A percentile compares a stretch with the other conserved stretches of the same genome.
phyloP scores from a whole-genome alignment of 139 green algal species.

The Closterium sp. region DNA sequence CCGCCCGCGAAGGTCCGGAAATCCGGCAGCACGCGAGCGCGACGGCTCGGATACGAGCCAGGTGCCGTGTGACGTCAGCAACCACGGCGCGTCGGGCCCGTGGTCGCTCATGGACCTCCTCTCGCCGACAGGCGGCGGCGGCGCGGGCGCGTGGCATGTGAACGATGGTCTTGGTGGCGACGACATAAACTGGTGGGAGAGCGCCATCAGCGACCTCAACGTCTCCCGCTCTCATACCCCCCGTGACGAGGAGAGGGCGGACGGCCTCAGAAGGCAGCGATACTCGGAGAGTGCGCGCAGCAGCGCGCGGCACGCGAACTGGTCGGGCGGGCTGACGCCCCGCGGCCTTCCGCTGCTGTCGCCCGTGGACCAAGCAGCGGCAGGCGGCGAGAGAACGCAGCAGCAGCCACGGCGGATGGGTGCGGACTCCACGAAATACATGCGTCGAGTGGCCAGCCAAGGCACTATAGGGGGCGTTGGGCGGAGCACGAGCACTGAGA shows the following conservation, averaged over 20 bases:
- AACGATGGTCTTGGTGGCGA: too few species aligned
- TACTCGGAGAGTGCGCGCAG: background rate
- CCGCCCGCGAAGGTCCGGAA: background rate
- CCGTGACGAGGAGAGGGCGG: background rate
- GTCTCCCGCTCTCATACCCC: background rate
- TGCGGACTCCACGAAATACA: background rate
- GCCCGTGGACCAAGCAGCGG: background rate
- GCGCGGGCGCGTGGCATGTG: background rate
- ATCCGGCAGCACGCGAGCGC: background rate
- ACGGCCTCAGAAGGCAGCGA: background rate
- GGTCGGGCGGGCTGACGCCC: background rate
- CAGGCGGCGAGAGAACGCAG: background rate
- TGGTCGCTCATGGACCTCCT: background rate
- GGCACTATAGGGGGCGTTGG: background rate
- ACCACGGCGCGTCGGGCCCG: background rate
- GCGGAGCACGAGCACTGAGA: background rate
- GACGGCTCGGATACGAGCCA: background rate
- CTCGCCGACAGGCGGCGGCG: background rate
- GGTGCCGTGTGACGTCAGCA: background rate
- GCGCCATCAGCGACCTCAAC: background rate
- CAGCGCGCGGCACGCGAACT: background rate
- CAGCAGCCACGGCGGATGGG: background rate
- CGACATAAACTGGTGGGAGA: background rate
- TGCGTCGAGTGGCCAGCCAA: background rate
- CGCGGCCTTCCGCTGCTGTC: background rate